Evolutionary conservation across 2,329 filamentous ascomycete genomes (phyloP), one percentile per base, ranked within the genome.

Genomic region (Pyricularia sp.): DNA sequence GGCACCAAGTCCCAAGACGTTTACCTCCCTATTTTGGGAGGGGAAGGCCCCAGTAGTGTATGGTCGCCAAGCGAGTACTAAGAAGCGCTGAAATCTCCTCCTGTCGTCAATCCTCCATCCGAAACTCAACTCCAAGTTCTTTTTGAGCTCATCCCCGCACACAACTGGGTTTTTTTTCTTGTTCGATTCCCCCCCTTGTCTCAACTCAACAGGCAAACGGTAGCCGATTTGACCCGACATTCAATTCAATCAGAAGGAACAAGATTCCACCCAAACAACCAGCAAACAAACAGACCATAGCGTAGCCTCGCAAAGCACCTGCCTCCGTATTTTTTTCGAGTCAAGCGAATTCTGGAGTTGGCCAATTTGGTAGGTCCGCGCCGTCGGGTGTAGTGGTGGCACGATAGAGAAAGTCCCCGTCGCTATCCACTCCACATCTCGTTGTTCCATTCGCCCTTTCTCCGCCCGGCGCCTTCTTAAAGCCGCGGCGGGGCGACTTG

Each of bases 401-500:
- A 61, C 58, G 25, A 61, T 25, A 61, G 25, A 61, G 25, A 61
- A 61, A 25, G 58, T 26, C 58, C 58, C 58, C n/a, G 58, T 61
- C 58, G 58, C 58, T 61, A 23, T 61, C 58, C 58, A 61, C 58
- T 61, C 25, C 58, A 23, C 58, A n/a, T 26, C n/a, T 61, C 58
- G 58, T 9, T 26, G 14, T 61, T 61, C 58, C 58, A 61, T 61
- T 61, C 58, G 58, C 58, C 58, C 58, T 61, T 61, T 61, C 58
- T 61, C 58, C 58, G 58, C 58, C 58, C 25, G 58, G 58, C 58
- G 23, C 58, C 25, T 61, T 17, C 58, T 61, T 61, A 61, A 61
- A 61, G 58, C 58, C 58, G 58, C 58, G n/a, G 58, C 58, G 58
- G 58, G 58, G 58, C 58, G 58, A 61, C 58, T 61, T 50, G 58